Base-by-base conservation (phyloP, 306 rosid species). In the Astragalus membranaceus region DNA sequence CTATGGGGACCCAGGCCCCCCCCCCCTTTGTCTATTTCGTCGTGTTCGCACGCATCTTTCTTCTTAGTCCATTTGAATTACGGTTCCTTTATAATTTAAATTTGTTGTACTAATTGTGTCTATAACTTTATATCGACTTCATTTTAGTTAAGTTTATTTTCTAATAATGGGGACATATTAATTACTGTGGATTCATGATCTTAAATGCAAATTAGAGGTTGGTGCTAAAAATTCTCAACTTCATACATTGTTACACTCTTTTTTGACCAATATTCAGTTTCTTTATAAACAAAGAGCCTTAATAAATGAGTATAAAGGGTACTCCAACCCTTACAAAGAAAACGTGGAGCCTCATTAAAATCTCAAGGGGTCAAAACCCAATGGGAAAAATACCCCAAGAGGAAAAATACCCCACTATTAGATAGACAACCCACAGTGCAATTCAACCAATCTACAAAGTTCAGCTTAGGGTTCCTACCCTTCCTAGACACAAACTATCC, bases 21-120 rank as follows among this genome's bases (percentile, higher is more conserved):
- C n/a, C n/a, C n/a, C 72, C 44, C 65, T 79, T 83, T 48, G 74
- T 87, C 69, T 64, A 79, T 79, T 74, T 87, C 88, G 87, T 88
- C 96, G 92, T 92, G 96, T 77, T 79, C 70, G 96, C 92, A 89
- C 95, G 96, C 92, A 37, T 84, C 59, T 73, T 58, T 32, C 52
- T 1, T 12, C 4, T 17, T 6, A 15, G 29, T 23, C 7, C 36
- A 55, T 4, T 64, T 35, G 48, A 56, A 26, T 39, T 78, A 56
- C 44, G 37, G 37, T 48, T 37, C 10, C 7, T 50, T 52, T 43
- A 6, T 5, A 53, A 43, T 53, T 43, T 46, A 44, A 12, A 42
- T 7, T 48, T n/a, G 9, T 9, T 36, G 52, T 64, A 35, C 17
- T 44, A 53, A 3, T 44, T 63, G 6, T 23, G n/a, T 37, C 4